Evolutionary conservation across 2,329 filamentous ascomycete genomes (phyloP).

Genomic region (Ambrosiella xylebori): DNA sequence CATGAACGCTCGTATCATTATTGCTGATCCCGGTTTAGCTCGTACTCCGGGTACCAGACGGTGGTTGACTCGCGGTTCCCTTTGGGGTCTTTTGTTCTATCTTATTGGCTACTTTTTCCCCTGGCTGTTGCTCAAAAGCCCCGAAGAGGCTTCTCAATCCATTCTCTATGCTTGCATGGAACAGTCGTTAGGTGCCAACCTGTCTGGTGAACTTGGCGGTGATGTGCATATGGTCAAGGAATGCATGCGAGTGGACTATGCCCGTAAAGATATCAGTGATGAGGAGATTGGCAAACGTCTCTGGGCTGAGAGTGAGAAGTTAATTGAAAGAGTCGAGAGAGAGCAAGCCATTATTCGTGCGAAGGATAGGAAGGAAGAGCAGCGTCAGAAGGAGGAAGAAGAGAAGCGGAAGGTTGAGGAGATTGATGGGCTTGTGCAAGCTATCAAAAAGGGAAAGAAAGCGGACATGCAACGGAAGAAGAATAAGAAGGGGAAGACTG

Average conservation of each 20-base stretch:
- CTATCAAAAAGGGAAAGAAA: conserved; percentile 22
- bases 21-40: conserved; percentile 72
- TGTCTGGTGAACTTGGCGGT: conserved; percentile 38
- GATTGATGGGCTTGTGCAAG: conserved; percentile 22
- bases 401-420: conserved; percentile 19
- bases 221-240: conserved; percentile 66
- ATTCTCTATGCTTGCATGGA: conserved; percentile 81
- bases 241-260: conserved; percentile 58
- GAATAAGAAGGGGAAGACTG: conserved; percentile 19
- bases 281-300: conserved; percentile 67
- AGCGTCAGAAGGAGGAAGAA: conserved; percentile 20
- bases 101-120: conserved; percentile 60
- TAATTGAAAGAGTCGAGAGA: conserved; percentile 70
- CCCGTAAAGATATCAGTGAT: conserved; percentile 57
- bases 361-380: conserved; percentile 21
- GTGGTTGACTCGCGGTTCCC: conserved; percentile 70
- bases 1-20: conserved; percentile 64
- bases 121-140: conserved; percentile 79
- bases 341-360: conserved; percentile 46
- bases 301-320: conserved; percentile 75
- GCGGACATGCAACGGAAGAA: conserved; percentile 19
- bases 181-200: conserved; percentile 29
- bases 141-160: conserved; percentile 69
- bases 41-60: conserved; percentile 76
- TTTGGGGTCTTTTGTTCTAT: conserved; percentile 66